Base-by-base conservation (phyloP, 495 filamentous ascomycete genomes). In the Aspergillus panamensis region DNA sequence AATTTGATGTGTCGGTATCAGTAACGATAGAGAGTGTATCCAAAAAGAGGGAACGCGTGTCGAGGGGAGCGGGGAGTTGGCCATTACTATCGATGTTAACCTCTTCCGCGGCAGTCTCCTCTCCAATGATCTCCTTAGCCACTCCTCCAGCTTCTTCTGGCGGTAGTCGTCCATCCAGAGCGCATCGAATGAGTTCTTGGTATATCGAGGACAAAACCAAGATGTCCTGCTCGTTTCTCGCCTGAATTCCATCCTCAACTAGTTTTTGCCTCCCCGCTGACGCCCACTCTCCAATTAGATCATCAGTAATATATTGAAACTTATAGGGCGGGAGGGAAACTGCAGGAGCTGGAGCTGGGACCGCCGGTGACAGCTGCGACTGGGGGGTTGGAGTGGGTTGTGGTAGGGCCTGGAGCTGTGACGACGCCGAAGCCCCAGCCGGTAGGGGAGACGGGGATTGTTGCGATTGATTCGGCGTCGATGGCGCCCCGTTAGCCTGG, bases 181-280 rank as follows among this genome's bases (percentile, higher is more conserved):
- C 84, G 40, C 90, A 82, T 44, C 83, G 80, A 19, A 94, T 78
- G 21, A 97, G 77, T 66, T 99, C 95, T 69, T 97, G 90, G 60
- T 92, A 92, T 20, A 96, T 74, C 10, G 79, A 82, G 32, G 84
- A 81, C 31, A 96, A 75, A 54, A 78, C 78, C 33, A 85, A 68
- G 19, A 81, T 66, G 67, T 96, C 89, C 59, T 87, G 81, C 59
- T 86, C 80, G 30, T 81, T 71, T 47, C 81, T 81, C 25, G 84
- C 86, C 57, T 83, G 62, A 4, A 65, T 53, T 7, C 83, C 80
- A 37, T 64, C 63, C 8, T 77, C 72, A 13, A 84, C 66, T 10
- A 86, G 58, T 2, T 64, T 70, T 48, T 74, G 64, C 51, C 74
- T 77, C 35, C 80, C 82, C 8, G 59, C 62, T n/a, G 68, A 60